Percentiles rank a stretch among this genome's conserved stretches.
phyloP scores from a whole-genome alignment of 2,329 filamentous ascomycete species.

The Colletotrichum navitas region DNA sequence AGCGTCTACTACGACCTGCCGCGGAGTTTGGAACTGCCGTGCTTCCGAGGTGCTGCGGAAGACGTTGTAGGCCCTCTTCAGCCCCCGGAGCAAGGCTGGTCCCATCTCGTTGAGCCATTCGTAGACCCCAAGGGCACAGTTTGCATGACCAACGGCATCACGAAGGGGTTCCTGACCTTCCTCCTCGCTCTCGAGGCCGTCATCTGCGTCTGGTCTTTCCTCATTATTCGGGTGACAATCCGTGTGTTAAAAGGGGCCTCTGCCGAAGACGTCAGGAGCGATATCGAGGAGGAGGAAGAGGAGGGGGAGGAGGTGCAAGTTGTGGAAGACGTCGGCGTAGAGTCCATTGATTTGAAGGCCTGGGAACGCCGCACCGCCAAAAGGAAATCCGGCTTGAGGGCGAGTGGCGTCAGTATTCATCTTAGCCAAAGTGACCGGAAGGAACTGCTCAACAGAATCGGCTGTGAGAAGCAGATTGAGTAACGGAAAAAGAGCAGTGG shows the following conservation, averaged over 20 bases:
- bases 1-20: conserved; percentile 18
- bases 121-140: conserved; percentile 4
- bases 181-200: conserved; percentile 18
- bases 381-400: conserved; percentile 1
- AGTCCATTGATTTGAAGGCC: conserved; percentile 11
- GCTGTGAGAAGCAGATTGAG: conserved; percentile 25
- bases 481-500: neutral
- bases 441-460: conserved; percentile 21
- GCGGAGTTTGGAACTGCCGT: neutral
- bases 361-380: conserved; percentile 7
- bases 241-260: conserved; percentile 15
- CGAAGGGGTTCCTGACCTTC: conserved; percentile 10
- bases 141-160: conserved; percentile 6
- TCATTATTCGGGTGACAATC: conserved; percentile 8
- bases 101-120: conserved; percentile 15
- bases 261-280: conserved; percentile 22
- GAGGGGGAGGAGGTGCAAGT: neutral
- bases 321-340: conserved; percentile 12
- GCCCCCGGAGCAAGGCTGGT: conserved; percentile 2
- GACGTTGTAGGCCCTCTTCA: neutral
- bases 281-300: neutral
- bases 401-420: neutral
- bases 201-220: conserved; percentile 19
- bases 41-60: conserved; percentile 1
- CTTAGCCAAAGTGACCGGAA: conserved; percentile 11